Base-by-base conservation (phyloP, 495 filamentous ascomycete genomes). In the Stereocaulon alpinum region DNA sequence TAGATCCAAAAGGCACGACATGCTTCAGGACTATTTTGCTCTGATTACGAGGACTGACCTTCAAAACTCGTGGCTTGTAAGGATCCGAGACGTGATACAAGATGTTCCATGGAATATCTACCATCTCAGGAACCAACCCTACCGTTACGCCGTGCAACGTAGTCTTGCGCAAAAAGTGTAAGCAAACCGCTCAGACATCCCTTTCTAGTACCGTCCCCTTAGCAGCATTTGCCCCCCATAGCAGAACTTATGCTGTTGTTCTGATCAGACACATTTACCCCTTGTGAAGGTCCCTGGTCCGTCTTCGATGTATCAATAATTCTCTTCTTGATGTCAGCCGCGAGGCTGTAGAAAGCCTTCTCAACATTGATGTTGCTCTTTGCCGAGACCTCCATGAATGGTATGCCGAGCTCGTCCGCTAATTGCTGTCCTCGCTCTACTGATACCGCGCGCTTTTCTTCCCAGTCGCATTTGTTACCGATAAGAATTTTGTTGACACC, bases 321-420 rank as follows among this genome's bases (percentile, higher is more conserved):
- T 59, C 87, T 77, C 78, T 96, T 96, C 83, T 98, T 98, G 76
- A 99, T 99, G 71, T 96, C 94, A 54, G 86, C 81, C 18, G 93
- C 93, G 60, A 99, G 85, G 72, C 78, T 89, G 73, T 92, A 97
- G 72, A 99, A 99, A 3, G 93, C 93, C 79, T 97, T 91, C 73
- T 99, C 93, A 64, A 99, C 92, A 74, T 97, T 99, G 83, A 94
- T 95, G 75, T 97, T 97, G 76, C 87, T 89, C 79, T 97, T 97
- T 56, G 93, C 93, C 22, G 89, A 95, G 47, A 99, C 93, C 70
- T 99, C 93, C 70, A 99, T 84, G 77, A 99, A 99, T 6, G 94
- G 93, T 61, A 99, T 96, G 63, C 91, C 90, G 48, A 99, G 85
- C 73, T 99, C 93, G 73, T 95, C 87, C 29, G 93, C 93, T 40